phyloP scores from a whole-genome alignment of 2,329 filamentous ascomycete species.

The Aspergillus aculeatus region DNA sequence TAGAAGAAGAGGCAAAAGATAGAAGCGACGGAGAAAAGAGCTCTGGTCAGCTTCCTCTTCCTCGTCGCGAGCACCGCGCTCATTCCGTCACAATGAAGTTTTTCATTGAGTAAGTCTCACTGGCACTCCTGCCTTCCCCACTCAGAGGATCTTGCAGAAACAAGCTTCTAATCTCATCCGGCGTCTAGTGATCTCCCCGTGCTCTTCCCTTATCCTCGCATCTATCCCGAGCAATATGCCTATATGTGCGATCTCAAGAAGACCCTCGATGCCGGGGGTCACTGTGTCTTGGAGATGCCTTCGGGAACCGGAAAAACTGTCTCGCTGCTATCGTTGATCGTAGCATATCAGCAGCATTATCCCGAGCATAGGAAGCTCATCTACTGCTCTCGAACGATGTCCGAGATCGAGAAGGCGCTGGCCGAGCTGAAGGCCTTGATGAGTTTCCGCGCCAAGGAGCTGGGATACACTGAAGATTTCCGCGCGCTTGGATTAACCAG shows the following conservation, averaged over 20 bases:
- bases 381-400: conserved; percentile 99
- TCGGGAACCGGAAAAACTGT: conserved; percentile 98
- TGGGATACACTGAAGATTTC: conserved; percentile 92
- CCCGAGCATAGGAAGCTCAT: conserved; percentile 94
- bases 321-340: conserved; percentile 88
- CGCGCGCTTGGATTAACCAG: conserved; percentile 88
- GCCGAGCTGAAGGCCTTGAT: conserved; percentile 88
- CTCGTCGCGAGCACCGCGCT: conserved; percentile 18
- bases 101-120: conserved; percentile 63
- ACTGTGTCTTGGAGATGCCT: conserved; percentile 98
- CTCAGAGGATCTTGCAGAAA: neutral
- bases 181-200: conserved; percentile 61
- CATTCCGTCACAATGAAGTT: conserved; percentile 65
- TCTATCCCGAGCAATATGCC: conserved; percentile 73
- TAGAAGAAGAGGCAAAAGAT: conserved; percentile 10
- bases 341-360: conserved; percentile 93
- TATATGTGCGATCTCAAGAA: conserved; percentile 83
- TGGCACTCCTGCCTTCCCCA: neutral
- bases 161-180: conserved; percentile 6
- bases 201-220: conserved; percentile 71
- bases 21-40: neutral
- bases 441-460: conserved; percentile 86
- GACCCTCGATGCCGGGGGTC: conserved; percentile 89
- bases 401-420: conserved; percentile 96
- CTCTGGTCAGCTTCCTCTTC: neutral